These are phyloP conservation scores for Trichocladium antarcticum DNA, from an alignment of 495 filamentous ascomycete species.

Conservation along the genomic window DNA sequence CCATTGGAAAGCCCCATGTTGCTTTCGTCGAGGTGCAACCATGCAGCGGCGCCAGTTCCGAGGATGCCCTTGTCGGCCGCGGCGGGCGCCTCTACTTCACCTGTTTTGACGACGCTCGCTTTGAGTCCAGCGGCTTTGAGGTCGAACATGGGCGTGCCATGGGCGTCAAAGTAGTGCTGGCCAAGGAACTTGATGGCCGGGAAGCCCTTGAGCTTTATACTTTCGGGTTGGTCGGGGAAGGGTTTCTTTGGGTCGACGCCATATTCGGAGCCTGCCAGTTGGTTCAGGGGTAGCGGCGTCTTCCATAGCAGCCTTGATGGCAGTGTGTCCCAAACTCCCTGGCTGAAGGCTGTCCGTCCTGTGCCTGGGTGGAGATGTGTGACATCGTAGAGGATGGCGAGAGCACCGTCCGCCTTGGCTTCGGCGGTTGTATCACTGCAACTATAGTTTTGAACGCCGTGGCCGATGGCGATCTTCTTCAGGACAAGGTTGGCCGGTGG, in stretches of 20 bases:
- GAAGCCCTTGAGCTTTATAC: constrained; percentile 22
- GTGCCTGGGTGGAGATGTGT: constrained; percentile 38
- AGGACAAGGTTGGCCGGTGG: constrained; percentile 40
- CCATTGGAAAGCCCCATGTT: constrained; percentile 36
- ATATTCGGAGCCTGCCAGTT: constrained; percentile 24
- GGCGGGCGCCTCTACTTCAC: constrained; percentile 41
- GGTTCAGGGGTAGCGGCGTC: constrained; percentile 30
- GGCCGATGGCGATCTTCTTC: constrained; percentile 54
- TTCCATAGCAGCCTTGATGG: constrained; percentile 25
- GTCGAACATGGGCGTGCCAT: constrained; percentile 46
- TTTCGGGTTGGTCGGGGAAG: constrained; percentile 29
- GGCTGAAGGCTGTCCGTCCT: constrained; percentile 15
- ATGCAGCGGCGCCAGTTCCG: constrained; percentile 47
- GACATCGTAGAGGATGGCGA: constrained; percentile 57
- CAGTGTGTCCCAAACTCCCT: constrained; percentile 23
- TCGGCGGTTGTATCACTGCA: constrained; percentile 30
- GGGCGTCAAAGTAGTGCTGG: constrained; percentile 53
- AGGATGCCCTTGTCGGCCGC: constrained; percentile 33
- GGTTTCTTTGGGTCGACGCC: constrained; percentile 29
- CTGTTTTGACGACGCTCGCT: constrained; percentile 37
- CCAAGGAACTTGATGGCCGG: constrained; percentile 38
- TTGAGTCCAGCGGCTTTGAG: constrained; percentile 29
- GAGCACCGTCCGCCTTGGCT: constrained; percentile 44
- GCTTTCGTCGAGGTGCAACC: constrained; percentile 47
- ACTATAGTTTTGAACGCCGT: constrained; percentile 71